Conservation (phyloP, 1,139 yeast species). For the Pichia sp. region DNA sequence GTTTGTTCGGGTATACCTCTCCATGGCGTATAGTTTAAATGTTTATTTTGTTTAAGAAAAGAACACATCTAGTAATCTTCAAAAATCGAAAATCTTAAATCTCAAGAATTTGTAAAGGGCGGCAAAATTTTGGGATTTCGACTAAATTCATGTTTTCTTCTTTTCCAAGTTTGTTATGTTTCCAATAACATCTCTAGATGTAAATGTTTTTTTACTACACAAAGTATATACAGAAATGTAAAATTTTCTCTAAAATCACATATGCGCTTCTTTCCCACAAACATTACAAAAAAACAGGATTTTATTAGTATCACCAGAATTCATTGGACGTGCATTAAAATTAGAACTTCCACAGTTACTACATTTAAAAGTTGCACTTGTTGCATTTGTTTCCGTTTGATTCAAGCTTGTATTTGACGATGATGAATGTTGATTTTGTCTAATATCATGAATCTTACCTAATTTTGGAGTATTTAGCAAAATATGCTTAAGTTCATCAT, state of each 20-base stretch:
- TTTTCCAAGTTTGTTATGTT: too few species aligned
- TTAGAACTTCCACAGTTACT: background rate
- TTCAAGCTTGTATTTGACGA: background rate
- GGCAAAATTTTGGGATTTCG: background rate
- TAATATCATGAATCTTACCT: slow-evolving; percentile 1
- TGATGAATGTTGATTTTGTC: slow-evolving; percentile 5
- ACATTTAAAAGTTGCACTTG: slow-evolving; percentile 1
- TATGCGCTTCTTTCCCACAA: slow-evolving; percentile 19
- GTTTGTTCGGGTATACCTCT: slow-evolving; percentile 19
- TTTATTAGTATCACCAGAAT: slow-evolving; percentile 11
- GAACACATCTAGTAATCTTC: background rate
- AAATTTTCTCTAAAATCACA: background rate
- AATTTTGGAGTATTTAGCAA: background rate
- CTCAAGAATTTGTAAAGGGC: background rate
- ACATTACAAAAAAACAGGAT: slow-evolving; percentile 23
- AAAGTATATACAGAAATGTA: background rate
- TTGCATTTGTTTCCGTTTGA: background rate
- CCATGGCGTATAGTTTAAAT: slow-evolving; percentile 12
- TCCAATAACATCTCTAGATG: too few species aligned
- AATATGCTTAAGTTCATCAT: slow-evolving; percentile 6
- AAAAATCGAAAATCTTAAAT: background rate
- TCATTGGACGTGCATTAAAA: slow-evolving; percentile 18
- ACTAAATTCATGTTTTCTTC: too few species aligned
- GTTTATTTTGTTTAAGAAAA: background rate
- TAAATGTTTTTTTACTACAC: background rate